Percentiles rank a stretch among this genome's conserved stretches.
These are phyloP conservation scores for Middelhovenomyces tepae DNA, from an alignment of 805 yeast species.

Conservation along the genomic window DNA sequence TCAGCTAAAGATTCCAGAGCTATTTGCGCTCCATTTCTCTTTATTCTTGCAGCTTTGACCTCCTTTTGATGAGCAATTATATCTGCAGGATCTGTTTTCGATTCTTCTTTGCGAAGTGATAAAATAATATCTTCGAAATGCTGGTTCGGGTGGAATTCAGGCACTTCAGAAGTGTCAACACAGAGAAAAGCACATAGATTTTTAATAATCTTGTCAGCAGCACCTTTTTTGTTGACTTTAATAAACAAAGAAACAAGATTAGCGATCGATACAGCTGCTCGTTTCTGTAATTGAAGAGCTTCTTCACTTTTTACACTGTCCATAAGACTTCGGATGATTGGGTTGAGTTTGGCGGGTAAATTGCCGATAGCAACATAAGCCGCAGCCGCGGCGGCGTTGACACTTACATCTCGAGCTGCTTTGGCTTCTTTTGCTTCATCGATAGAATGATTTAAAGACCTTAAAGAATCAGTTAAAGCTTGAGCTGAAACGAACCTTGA, in stretches of 20 bases:
- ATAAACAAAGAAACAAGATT: slow-evolving; percentile 53
- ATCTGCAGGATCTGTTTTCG: slow-evolving; percentile 51
- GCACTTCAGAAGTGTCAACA: slow-evolving; percentile 93
- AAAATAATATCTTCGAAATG: slow-evolving; percentile 46
- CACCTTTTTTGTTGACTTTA: slow-evolving; percentile 50
- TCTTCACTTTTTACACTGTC: slow-evolving; percentile 80
- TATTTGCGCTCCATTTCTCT: slow-evolving; percentile 74
- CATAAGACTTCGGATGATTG: slow-evolving; percentile 83
- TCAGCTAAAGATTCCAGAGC: slow-evolving; percentile 54
- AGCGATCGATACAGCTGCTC: slow-evolving; percentile 65
- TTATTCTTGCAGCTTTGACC: slow-evolving; percentile 64
- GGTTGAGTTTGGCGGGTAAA: slow-evolving; percentile 82
- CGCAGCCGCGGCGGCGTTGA: slow-evolving; percentile 69
- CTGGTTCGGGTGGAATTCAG: slow-evolving; percentile 71
- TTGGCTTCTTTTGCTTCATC: slow-evolving; percentile 54
- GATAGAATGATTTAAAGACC: slow-evolving; percentile 56
- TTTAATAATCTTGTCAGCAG: slow-evolving; percentile 80
- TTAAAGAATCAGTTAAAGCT: slow-evolving; percentile 69
- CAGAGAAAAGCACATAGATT: slow-evolving; percentile 89
- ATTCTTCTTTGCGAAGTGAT: slow-evolving; percentile 73
- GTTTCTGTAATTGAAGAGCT: slow-evolving; percentile 51
- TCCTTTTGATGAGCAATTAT: slow-evolving; percentile 52
- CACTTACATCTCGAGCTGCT: slow-evolving; percentile 37
- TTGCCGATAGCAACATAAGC: slow-evolving; percentile 48
- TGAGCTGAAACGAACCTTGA: slow-evolving; percentile 62